A percentile compares a stretch with the other conserved stretches of the same genome.
phyloP scores from a whole-genome alignment of 1,139 yeast genomes.

The Hemisphaericaspora xylanilytica region DNA sequence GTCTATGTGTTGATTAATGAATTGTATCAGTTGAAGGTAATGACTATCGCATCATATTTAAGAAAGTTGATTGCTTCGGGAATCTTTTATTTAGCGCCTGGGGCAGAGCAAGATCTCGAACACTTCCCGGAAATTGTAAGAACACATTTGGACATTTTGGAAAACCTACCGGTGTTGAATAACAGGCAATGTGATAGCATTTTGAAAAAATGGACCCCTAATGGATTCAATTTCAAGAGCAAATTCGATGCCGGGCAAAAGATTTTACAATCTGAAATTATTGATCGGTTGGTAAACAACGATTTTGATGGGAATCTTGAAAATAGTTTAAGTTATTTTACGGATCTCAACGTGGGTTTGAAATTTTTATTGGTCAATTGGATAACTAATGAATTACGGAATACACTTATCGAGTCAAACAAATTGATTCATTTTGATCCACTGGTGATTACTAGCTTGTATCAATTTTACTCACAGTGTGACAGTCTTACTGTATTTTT shows the following conservation, averaged over 20 bases:
- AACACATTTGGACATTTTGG: slow-evolving; percentile 49
- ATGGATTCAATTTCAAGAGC: slow-evolving; percentile 32
- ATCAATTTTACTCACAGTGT: slow-evolving; percentile 31
- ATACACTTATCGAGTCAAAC: slow-evolving; percentile 29
- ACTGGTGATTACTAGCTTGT: slow-evolving; percentile 29
- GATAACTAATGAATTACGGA: slow-evolving; percentile 40
- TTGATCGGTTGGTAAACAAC: slow-evolving; percentile 21
- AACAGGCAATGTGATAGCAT: slow-evolving; percentile 53
- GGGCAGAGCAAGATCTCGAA: slow-evolving; percentile 16
- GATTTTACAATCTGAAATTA: slow-evolving; percentile 22
- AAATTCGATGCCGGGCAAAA: slow-evolving; percentile 31
- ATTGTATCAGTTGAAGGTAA: slow-evolving; percentile 48
- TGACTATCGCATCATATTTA: slow-evolving; percentile 66
- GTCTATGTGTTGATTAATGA: slow-evolving; percentile 56
- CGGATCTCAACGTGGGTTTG: slow-evolving; percentile 32
- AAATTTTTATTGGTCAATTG: slow-evolving; percentile 44
- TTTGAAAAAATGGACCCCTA: slow-evolving; percentile 37
- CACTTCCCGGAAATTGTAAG: slow-evolving; percentile 25
- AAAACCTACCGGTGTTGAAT: slow-evolving; percentile 52
- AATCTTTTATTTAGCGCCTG: slow-evolving; percentile 53
- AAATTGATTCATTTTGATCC: slow-evolving; percentile 40
- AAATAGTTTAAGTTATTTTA: slow-evolving; percentile 13
- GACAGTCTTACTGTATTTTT: slow-evolving; percentile 44
- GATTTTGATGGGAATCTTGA: slow-evolving; percentile 15
- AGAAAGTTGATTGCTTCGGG: slow-evolving; percentile 84